A percentile compares a stretch with the other conserved stretches of the same genome.
These are phyloP conservation scores for Gossypium trilobum DNA, from an alignment of 441 rosid genomes.

Conservation along the genomic window DNA sequence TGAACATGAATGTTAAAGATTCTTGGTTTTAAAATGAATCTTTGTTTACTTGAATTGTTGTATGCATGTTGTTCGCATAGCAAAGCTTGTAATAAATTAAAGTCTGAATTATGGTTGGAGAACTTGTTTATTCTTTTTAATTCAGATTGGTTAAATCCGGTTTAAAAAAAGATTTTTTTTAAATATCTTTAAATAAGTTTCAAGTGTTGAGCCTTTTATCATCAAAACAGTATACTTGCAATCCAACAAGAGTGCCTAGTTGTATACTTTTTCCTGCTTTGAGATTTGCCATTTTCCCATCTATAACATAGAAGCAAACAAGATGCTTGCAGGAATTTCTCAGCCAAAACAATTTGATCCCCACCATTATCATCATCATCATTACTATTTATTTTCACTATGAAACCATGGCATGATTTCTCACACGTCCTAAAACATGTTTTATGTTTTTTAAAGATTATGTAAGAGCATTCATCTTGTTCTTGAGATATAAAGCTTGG, in stretches of 20 bases:
- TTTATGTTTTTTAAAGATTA: constrained; percentile 25
- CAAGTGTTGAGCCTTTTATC: no score
- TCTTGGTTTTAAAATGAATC: not conserved
- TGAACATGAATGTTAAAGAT: not conserved
- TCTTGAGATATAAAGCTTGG: constrained; percentile 85
- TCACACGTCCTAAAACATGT: not conserved
- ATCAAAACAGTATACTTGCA: no score
- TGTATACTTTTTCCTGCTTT: no score
- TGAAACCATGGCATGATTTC: not conserved
- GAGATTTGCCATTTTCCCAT: no score
- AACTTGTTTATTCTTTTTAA: no score
- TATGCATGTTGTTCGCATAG: not conserved
- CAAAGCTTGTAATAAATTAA: not conserved
- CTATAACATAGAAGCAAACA: no score
- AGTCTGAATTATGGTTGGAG: no score
- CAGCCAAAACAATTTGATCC: constrained; percentile 4
- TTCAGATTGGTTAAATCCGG: no score
- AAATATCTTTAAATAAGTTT: no score
- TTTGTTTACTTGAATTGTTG: not conserved
- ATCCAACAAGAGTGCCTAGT: no score
- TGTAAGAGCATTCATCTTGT: constrained; percentile 81
- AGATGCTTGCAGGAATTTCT: not conserved
- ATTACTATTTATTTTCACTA: not conserved
- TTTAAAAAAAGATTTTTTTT: no score
- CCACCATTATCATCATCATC: no score